Evolutionary conservation across 1,284 basidiomycete genomes (phyloP), one percentile per base, ranked within the genome.

Genomic region (Cutaneotrichosporon arboriforme): DNA sequence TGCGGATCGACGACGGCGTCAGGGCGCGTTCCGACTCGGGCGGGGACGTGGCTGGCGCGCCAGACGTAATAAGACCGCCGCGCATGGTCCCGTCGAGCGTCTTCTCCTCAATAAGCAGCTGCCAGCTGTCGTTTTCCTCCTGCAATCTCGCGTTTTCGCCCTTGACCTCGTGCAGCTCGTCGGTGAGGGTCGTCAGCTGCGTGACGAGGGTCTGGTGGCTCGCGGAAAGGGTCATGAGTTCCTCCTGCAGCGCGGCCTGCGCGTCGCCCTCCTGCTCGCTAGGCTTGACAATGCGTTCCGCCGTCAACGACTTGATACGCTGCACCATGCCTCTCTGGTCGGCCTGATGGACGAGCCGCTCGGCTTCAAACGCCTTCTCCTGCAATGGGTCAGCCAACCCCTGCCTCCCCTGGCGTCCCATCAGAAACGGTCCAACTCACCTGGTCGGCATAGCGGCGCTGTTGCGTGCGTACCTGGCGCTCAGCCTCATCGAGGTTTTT

Each of bases 111-210:
- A 96, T 77, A 41, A 97, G 79, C 57, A 91, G 88, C 80, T 93
- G 90, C 77, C 90, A 97, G 45, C 88, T 87, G 74, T 94, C 90
- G 72, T 94, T 96, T 66, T 96, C 91, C 69, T 96, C 91, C 70
- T 70, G 63, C 10, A 79, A 58, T 38, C 59, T 48, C 12, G 51
- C 47, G 50, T 68, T 70, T 15, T 59, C 55, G 5, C 45, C 46
- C 49, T 66, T 67, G n/a, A 70, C 50, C 45, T 72, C 69, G 31
- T 67, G 60, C 13, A 73, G 46, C 45, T 73, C 70, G 22, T 59
- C 58, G 10, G 57, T 55, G 9, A 72, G 49, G 0, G 66, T 68
- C 8, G 67, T 66, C 18, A 71, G 59, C 44, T 73, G 67, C 5
- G 62, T 63, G 8, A 69, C 46, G 33, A 73, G 60, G 9, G 66